Evolutionary conservation across 805 yeast species (phyloP).

Genomic region (Scheffersomyces stipitis): DNA sequence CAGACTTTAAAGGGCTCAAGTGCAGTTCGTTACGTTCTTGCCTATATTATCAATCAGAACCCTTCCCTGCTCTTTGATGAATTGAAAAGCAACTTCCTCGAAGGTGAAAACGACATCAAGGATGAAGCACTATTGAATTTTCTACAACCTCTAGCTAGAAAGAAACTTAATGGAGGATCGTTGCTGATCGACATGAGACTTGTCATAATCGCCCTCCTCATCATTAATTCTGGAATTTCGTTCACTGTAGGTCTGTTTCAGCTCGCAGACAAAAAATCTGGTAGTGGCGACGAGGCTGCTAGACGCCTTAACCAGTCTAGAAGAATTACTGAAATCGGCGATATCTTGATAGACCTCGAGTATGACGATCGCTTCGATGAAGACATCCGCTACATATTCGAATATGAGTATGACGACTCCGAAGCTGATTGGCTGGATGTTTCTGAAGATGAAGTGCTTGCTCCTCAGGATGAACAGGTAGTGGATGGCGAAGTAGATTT

Average conservation of each 20-base stretch:
- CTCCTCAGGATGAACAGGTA: conserved; percentile 18
- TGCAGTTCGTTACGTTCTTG: conserved; percentile 60
- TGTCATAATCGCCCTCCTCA: conserved; percentile 52
- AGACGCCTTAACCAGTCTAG: conserved; percentile 19
- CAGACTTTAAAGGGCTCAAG: conserved; percentile 57
- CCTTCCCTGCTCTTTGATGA: conserved; percentile 17
- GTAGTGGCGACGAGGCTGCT: conserved; percentile 7
- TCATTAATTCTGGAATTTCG: conserved; percentile 23
- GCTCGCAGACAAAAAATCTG: conserved; percentile 2
- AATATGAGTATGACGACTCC: conserved; percentile 46
- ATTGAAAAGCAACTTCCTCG: conserved; percentile 6
- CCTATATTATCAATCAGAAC: conserved; percentile 57
- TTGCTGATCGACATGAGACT: conserved; percentile 57
- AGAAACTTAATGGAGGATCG: conserved; percentile 56
- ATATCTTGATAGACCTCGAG: conserved; percentile 54
- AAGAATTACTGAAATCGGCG: conserved; percentile 45
- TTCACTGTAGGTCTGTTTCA: conserved; percentile 9
- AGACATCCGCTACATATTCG: conserved; percentile 62
- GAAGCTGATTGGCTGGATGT: conserved; percentile 17
- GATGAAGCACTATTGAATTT: conserved; percentile 60
- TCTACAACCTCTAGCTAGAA: conserved; percentile 67
- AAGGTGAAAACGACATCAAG: conserved; percentile 49
- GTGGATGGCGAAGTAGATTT: conserved; percentile 18
- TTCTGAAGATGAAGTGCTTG: conserved; percentile 9
- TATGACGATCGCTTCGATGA: conserved; percentile 68